Evolutionary conservation across 441 rosid genomes (phyloP).

Genomic region (Populus tomentosa): DNA sequence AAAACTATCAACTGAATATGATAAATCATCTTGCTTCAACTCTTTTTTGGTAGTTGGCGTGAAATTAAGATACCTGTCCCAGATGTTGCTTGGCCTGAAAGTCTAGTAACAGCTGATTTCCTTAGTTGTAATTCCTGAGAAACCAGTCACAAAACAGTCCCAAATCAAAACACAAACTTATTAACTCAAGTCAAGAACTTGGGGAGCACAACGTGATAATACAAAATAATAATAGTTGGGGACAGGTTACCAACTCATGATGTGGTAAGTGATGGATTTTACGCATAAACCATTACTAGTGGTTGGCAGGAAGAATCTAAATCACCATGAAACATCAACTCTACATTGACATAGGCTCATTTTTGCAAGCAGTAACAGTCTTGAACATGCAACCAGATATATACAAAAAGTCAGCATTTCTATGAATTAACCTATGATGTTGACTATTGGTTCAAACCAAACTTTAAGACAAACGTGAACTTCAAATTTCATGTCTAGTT

Average conservation of each 20-base stretch:
- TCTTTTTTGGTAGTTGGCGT: not conserved
- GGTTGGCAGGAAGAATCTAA: not conserved
- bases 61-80: slow-evolving; percentile 19
- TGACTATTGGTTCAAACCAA: not conserved
- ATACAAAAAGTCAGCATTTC: not conserved
- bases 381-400: not conserved
- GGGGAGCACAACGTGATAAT: not conserved
- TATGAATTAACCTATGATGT: not conserved
- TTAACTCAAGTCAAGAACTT: not conserved
- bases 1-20: not conserved
- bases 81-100: slow-evolving; percentile 17
- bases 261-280: not conserved
- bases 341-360: not conserved
- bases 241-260: not conserved
- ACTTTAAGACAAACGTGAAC: not conserved
- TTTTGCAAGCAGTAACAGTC: not conserved
- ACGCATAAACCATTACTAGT: not conserved
- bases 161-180: not conserved
- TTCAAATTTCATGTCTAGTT: not conserved
- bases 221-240: not conserved
- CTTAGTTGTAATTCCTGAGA: slow-evolving; percentile 23
- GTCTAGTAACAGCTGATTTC: slow-evolving; percentile 14
- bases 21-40: not conserved
- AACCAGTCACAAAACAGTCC: slow-evolving; percentile 5
- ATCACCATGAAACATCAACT: not conserved